These are phyloP conservation scores for Cercospora citrullina DNA, from an alignment of 2,329 filamentous ascomycete species.

Conservation along the genomic window DNA sequence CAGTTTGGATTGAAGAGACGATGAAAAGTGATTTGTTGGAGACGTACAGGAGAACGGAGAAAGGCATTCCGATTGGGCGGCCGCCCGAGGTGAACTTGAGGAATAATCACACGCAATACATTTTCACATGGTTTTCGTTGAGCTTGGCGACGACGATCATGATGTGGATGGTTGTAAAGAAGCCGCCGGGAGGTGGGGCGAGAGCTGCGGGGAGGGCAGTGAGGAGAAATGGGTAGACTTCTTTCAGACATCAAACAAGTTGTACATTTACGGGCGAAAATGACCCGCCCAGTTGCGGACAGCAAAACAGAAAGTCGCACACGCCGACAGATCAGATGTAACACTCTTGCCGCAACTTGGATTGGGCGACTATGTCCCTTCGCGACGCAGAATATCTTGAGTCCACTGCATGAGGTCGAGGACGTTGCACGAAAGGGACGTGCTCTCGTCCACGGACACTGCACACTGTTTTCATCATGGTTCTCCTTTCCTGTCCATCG, in stretches of 20 bases:
- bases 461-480: no score
- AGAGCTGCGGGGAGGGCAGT: conserved; percentile 10
- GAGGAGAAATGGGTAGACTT: conserved; percentile 6
- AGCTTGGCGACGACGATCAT: conserved; percentile 81
- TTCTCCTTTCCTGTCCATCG: no score
- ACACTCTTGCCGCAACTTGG: no score
- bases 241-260: not conserved
- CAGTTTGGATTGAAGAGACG: conserved; percentile 94
- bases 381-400: no score
- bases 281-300: no score
- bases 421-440: no score
- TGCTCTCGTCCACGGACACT: no score
- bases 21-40: conserved; percentile 82
- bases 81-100: conserved; percentile 85
- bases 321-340: no score
- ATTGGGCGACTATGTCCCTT: no score
- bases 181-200: conserved; percentile 58
- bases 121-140: conserved; percentile 96
- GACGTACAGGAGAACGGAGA: conserved; percentile 71
- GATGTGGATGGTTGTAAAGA: conserved; percentile 93
- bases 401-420: no score
- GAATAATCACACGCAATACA: conserved; percentile 98
- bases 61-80: conserved; percentile 86
- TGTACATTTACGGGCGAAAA: not conserved
- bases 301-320: no score